phyloP scores from a whole-genome alignment of 2,329 filamentous ascomycete genomes.

The Atkinsonella hypoxylon region DNA sequence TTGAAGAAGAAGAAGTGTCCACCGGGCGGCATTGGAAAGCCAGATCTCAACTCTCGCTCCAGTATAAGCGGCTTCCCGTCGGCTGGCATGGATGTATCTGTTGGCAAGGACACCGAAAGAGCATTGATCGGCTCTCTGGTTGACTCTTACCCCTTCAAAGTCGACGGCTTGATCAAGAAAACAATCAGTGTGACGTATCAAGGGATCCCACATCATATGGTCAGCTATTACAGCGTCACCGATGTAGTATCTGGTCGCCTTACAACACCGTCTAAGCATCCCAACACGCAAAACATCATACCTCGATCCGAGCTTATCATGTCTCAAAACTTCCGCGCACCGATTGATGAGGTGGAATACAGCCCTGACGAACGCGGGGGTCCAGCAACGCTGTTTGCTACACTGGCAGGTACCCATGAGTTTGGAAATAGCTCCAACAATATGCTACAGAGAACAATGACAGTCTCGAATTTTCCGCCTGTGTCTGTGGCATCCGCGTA shows the following conservation, averaged over 20 bases:
- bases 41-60: conserved; percentile 15
- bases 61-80: conserved; percentile 7
- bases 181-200: conserved; percentile 72
- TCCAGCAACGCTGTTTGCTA: conserved; percentile 3
- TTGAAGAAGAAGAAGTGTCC: conserved; percentile 52
- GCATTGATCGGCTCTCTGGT: conserved; percentile 66
- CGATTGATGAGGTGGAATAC: conserved; percentile 47
- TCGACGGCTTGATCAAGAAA: conserved; percentile 77
- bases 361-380: conserved; percentile 5
- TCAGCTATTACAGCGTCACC: conserved; percentile 77
- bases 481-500: not conserved
- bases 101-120: conserved; percentile 22
- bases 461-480: conserved; percentile 12
- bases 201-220: conserved; percentile 69
- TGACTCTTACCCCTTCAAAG: conserved; percentile 84
- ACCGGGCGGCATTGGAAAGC: conserved; percentile 25
- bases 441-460: conserved; percentile 16
- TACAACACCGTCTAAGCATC: conserved; percentile 42
- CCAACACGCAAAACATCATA: conserved; percentile 24
- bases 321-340: conserved; percentile 54
- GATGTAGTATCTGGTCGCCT: conserved; percentile 59
- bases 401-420: conserved; percentile 8
- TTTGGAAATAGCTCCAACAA: conserved; percentile 7
- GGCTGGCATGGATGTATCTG: not conserved
- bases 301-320: conserved; percentile 47